Conservation (phyloP, 2,329 filamentous ascomycete genomes). For the Dactylellina haptotyla region DNA sequence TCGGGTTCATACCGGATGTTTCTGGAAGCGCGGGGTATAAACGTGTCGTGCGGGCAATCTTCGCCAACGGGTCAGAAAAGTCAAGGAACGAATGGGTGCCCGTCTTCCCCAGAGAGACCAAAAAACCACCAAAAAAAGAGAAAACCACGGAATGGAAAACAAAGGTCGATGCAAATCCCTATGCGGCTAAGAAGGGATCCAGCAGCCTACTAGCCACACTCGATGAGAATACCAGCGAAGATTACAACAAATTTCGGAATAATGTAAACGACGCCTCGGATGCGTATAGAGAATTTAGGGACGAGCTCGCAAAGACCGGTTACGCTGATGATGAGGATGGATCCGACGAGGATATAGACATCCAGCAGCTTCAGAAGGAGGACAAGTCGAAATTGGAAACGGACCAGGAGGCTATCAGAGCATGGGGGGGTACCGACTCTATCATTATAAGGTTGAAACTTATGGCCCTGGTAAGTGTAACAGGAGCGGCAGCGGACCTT, state of each 20-base stretch:
- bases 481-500: background rate
- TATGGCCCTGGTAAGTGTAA: conserved; percentile 48
- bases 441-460: conserved; percentile 45
- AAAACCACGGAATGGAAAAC: conserved; percentile 15
- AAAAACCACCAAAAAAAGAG: conserved; percentile 37
- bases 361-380: conserved; percentile 8
- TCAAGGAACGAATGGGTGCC: conserved; percentile 41
- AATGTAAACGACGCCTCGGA: conserved; percentile 34
- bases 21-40: conserved; percentile 42
- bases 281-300: conserved; percentile 29
- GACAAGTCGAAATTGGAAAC: conserved; percentile 29
- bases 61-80: conserved; percentile 43
- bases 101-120: conserved; percentile 40
- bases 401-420: conserved; percentile 18
- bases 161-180: conserved; percentile 3
- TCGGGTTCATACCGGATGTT: conserved; percentile 37
- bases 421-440: conserved; percentile 42
- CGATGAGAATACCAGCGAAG: background rate
- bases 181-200: background rate
- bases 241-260: conserved; percentile 23
- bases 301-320: conserved; percentile 4
- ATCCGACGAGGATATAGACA: conserved; percentile 29
- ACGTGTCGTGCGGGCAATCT: conserved; percentile 43
- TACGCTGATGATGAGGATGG: conserved; percentile 13
- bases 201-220: background rate